These are phyloP conservation scores for Inonotus obliquus DNA, from an alignment of 1,284 basidiomycete species.

Conservation along the genomic window DNA sequence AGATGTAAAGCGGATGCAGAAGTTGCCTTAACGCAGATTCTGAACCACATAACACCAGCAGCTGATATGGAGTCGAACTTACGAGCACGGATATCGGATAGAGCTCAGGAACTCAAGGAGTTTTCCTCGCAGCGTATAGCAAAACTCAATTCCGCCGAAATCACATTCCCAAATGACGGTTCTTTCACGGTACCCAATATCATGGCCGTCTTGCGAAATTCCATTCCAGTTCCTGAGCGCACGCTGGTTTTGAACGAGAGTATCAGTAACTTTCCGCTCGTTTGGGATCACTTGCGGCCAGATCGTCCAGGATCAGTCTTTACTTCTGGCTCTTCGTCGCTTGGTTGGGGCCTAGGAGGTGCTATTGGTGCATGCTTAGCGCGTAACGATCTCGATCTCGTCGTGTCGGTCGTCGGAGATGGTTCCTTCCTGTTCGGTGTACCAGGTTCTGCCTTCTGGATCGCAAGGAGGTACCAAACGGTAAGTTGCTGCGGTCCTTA, in stretches of 20 bases:
- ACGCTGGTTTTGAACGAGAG: conserved; percentile 58
- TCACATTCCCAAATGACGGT: conserved; percentile 16
- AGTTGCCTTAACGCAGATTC: conserved; percentile 47
- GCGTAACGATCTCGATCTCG: conserved; percentile 39
- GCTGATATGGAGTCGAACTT: conserved; percentile 10
- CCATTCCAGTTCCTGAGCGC: conserved; percentile 33
- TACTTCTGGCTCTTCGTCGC: conserved; percentile 51
- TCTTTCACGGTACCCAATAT: conserved; percentile 44
- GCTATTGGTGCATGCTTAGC: conserved; percentile 54
- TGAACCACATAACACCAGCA: conserved; percentile 27
- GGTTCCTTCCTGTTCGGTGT: conserved; percentile 65
- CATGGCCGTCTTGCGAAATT: conserved; percentile 42
- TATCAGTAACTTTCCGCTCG: conserved; percentile 49
- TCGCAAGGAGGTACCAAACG: conserved; percentile 60
- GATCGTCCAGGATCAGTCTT: conserved; percentile 46
- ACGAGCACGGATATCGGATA: conserved; percentile 17
- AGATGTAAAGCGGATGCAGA: conserved; percentile 54
- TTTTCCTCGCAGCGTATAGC: conserved; percentile 27
- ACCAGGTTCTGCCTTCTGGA: conserved; percentile 64
- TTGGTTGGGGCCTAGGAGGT: conserved; percentile 65
- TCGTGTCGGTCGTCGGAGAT: conserved; percentile 59
- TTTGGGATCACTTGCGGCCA: conserved; percentile 56
- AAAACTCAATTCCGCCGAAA: conserved; percentile 28
- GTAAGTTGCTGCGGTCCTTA: conserved; percentile 32
- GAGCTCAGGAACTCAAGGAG: conserved; percentile 6